These are phyloP conservation scores for Annulohypoxylon bovei DNA, from an alignment of 495 filamentous ascomycete genomes.

Conservation along the genomic window DNA sequence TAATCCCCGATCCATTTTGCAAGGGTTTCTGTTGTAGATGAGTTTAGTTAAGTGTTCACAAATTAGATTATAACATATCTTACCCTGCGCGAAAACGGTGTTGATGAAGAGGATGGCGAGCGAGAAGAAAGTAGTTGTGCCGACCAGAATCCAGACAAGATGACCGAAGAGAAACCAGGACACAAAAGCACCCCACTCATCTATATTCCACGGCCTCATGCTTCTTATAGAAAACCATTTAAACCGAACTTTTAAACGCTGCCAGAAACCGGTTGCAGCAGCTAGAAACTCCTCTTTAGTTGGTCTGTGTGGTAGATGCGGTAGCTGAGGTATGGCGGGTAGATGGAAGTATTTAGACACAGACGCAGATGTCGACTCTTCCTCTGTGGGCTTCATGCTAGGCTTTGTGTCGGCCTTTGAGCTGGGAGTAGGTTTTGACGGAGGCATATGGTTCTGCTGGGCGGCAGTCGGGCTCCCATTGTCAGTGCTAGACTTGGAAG, in stretches of 20 bases:
- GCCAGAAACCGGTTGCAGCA: constrained; percentile 92
- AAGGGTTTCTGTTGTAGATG: constrained; percentile 74
- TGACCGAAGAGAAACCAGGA: constrained; percentile 96
- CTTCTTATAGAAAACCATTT: constrained; percentile 98
- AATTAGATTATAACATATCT: constrained; percentile 22
- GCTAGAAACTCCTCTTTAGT: constrained; percentile 93
- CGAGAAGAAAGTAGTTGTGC: constrained; percentile 97
- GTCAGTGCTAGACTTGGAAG: constrained; percentile 36
- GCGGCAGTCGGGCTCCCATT: constrained; percentile 19
- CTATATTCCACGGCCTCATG: constrained; percentile 92
- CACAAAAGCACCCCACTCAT: constrained; percentile 94
- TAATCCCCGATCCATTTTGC: constrained; percentile 95
- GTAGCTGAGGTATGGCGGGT: constrained; percentile 69
- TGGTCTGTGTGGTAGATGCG: constrained; percentile 80
- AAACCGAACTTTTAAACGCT: constrained; percentile 88
- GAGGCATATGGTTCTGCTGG: constrained; percentile 30
- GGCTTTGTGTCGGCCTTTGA: constrained; percentile 23
- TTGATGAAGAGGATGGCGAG: constrained; percentile 89
- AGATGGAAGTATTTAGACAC: constrained; percentile 70
- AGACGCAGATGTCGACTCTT: constrained; percentile 50
- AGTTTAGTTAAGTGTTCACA: constrained; percentile 8
- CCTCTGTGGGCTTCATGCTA: constrained; percentile 35
- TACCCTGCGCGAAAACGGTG: constrained; percentile 94
- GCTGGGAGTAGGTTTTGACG: constrained; percentile 3
- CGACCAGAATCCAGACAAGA: constrained; percentile 91